These are phyloP conservation scores for Penicillium egyptiacum DNA, from an alignment of 495 filamentous ascomycete genomes.

Conservation along the genomic window DNA sequence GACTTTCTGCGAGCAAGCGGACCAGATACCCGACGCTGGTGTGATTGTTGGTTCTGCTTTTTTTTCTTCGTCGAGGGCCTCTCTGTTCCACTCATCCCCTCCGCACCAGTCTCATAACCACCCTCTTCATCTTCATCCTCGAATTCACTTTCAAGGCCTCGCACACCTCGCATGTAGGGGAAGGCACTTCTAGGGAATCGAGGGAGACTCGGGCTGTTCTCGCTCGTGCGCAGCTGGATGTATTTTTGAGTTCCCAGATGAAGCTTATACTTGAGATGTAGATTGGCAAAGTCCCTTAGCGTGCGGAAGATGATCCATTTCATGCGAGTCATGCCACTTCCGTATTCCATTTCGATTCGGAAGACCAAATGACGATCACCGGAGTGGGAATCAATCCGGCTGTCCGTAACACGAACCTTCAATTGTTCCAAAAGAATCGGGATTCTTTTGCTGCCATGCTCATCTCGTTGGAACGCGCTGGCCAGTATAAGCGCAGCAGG, in stretches of 20 bases:
- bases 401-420: slow-evolving; percentile 83
- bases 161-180: slow-evolving; percentile 80
- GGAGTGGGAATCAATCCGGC: slow-evolving; percentile 59
- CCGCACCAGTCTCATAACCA: slow-evolving; percentile 57
- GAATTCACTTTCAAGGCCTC: slow-evolving; percentile 73
- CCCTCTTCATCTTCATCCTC: slow-evolving; percentile 79
- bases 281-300: slow-evolving; percentile 84
- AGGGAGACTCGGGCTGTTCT: slow-evolving; percentile 63
- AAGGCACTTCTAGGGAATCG: slow-evolving; percentile 89
- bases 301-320: slow-evolving; percentile 91
- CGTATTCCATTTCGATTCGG: slow-evolving; percentile 92
- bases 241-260: slow-evolving; percentile 78
- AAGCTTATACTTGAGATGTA: slow-evolving; percentile 90
- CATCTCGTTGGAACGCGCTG: slow-evolving; percentile 95
- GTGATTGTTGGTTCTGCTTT: slow-evolving; percentile 45
- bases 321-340: slow-evolving; percentile 92
- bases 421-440: slow-evolving; percentile 94
- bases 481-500: slow-evolving; percentile 91
- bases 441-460: slow-evolving; percentile 91
- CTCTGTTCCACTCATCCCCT: slow-evolving; percentile 59
- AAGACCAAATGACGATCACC: slow-evolving; percentile 85
- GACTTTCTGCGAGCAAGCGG: slow-evolving; percentile 55
- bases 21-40: slow-evolving; percentile 54
- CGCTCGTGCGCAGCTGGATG: slow-evolving; percentile 58
- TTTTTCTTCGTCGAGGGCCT: slow-evolving; percentile 57